Evolutionary conservation across 208 protist species (phyloP).

Genomic region (Phytomonas sp.): DNA sequence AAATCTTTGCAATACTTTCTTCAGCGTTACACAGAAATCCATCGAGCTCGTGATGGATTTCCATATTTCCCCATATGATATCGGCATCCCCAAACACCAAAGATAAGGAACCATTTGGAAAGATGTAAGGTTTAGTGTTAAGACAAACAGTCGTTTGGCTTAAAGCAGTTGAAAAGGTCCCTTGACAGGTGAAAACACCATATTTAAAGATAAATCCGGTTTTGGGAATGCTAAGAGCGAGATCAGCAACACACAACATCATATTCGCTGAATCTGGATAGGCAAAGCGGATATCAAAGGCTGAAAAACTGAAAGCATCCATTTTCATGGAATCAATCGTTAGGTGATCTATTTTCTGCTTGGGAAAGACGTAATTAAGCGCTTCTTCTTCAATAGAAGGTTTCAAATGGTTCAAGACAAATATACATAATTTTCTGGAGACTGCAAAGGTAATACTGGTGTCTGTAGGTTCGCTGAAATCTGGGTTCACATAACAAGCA

Average conservation of each 20-base stretch:
- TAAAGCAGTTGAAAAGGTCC: slow-evolving; percentile 25
- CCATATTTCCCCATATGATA: slow-evolving; percentile 35
- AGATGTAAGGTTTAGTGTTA: slow-evolving; percentile 14
- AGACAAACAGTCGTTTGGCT: slow-evolving; percentile 24
- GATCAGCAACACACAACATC: slow-evolving; percentile 10
- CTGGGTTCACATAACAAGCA: background rate
- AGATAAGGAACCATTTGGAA: slow-evolving; percentile 27
- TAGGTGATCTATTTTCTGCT: slow-evolving; percentile 23
- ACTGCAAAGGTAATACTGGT: background rate
- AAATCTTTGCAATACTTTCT: slow-evolving; percentile 32
- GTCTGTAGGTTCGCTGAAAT: background rate
- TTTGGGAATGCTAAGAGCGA: slow-evolving; percentile 30
- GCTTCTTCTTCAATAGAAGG: slow-evolving; percentile 18
- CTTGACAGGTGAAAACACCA: slow-evolving; percentile 19
- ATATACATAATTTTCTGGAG: background rate
- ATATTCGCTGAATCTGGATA: slow-evolving; percentile 22
- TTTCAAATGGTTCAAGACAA: slow-evolving; percentile 8
- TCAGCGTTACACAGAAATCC: slow-evolving; percentile 27
- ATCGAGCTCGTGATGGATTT: slow-evolving; percentile 35
- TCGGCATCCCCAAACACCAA: slow-evolving; percentile 12
- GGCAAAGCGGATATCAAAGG: slow-evolving; percentile 15
- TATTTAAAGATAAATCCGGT: slow-evolving; percentile 41
- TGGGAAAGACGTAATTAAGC: slow-evolving; percentile 23
- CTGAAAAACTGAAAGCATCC: slow-evolving; percentile 20
- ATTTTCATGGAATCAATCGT: slow-evolving; percentile 41